phyloP scores from a whole-genome alignment of 148 eudicot species.

The Pharnaceum exiguum region DNA sequence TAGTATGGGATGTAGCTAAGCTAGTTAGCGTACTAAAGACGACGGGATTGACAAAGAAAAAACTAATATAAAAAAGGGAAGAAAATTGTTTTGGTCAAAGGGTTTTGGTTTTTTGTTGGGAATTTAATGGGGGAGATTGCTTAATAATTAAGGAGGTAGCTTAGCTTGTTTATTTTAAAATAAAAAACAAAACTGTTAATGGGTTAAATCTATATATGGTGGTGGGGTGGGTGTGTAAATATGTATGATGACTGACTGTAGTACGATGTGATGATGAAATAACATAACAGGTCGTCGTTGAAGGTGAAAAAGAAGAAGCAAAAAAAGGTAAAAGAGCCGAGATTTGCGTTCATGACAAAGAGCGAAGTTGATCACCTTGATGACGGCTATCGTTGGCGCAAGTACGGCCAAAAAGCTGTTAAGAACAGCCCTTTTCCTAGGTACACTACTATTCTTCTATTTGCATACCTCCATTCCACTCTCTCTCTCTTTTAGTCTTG shows the following conservation, averaged over 20 bases:
- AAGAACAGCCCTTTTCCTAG: conserved; percentile 93
- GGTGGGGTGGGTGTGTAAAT: conserved; percentile 2
- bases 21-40: too few relatives aligned
- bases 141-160: conserved; percentile 5
- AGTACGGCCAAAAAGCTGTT: conserved; percentile 95
- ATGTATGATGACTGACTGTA: background rate
- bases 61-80: background rate
- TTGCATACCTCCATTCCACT: too few relatives aligned
- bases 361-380: conserved; percentile 89
- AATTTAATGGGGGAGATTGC: background rate
- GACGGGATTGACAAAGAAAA: background rate
- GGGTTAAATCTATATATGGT: background rate
- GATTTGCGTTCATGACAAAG: conserved; percentile 90
- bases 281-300: conserved; percentile 11
- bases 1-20: too few relatives aligned
- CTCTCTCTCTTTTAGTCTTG: background rate
- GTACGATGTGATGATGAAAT: conserved; percentile 1
- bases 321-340: conserved; percentile 63
- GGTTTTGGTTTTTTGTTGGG: conserved; percentile 23
- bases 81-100: conserved; percentile 13
- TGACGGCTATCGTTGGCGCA: conserved; percentile 97
- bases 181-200: too few relatives aligned
- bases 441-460: too few relatives aligned
- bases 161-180: background rate
- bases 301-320: conserved; percentile 74